phyloP scores from a whole-genome alignment of 1,284 basidiomycete species.

The Stygiomarasmius scandens region DNA sequence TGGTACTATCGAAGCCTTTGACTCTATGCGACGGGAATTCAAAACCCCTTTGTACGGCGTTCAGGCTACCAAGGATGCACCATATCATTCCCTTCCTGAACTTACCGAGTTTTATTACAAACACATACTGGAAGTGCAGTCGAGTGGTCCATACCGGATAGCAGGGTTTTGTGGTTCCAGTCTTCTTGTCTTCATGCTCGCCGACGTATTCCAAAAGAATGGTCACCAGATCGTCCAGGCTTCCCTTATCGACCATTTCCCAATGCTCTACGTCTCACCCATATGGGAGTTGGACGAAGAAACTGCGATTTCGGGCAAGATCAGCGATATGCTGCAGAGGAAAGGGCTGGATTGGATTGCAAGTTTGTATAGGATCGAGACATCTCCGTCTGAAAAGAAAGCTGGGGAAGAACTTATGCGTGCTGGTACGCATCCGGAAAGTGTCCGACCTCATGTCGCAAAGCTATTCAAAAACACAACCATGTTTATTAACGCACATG shows the following conservation, averaged over 20 bases:
- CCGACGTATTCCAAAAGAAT: constrained; percentile 2
- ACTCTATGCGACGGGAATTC: constrained; percentile 1
- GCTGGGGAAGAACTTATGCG: constrained; percentile 1
- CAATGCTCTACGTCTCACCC: constrained; percentile 18
- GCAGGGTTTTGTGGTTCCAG: constrained; percentile 6
- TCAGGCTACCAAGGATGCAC: constrained; percentile 11
- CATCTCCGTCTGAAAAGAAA: neutral
- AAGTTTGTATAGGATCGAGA: neutral
- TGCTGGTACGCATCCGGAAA: neutral
- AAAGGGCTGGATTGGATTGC: constrained; percentile 1
- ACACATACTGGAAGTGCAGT: constrained; percentile 9
- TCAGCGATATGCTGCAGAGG: neutral
- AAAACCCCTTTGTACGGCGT: constrained; percentile 11
- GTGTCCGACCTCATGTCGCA: neutral
- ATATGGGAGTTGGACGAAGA: neutral
- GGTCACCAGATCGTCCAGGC: constrained; percentile 6
- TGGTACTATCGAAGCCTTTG: constrained; percentile 4
- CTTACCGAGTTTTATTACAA: constrained; percentile 8
- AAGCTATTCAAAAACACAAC: constrained; percentile 1
- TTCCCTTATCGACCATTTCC: constrained; percentile 20
- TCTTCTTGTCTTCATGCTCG: neutral
- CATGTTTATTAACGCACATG: neutral
- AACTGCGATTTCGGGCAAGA: neutral
- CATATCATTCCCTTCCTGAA: constrained; percentile 1
- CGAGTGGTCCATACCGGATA: constrained; percentile 12